Conservation (phyloP, 2,329 filamentous ascomycete species). For the Colletotrichum brevisporum region DNA sequence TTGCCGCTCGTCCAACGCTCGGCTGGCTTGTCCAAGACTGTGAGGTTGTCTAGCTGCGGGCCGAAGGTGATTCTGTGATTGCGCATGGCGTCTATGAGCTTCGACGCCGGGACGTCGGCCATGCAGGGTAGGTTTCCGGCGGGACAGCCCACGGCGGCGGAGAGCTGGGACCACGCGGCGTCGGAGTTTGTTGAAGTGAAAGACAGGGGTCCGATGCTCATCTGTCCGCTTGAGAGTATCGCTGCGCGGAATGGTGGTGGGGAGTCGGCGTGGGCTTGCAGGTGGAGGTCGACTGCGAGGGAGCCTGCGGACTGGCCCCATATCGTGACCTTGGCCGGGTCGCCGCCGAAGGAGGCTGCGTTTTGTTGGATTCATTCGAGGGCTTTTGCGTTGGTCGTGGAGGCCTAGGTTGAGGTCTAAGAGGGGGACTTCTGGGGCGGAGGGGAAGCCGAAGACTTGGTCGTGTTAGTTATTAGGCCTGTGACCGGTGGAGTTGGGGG, state of each 20-base stretch:
- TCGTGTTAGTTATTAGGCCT: neutral
- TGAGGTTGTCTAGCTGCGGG: conserved; percentile 43
- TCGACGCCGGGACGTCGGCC: conserved; percentile 35
- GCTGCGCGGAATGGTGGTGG: conserved; percentile 45
- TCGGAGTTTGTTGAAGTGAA: conserved; percentile 23
- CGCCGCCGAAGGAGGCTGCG: conserved; percentile 48
- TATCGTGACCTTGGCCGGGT: conserved; percentile 49
- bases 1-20: conserved; percentile 43
- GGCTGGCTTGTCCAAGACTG: conserved; percentile 38
- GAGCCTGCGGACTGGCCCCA: conserved; percentile 51
- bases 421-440: conserved; percentile 6
- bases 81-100: conserved; percentile 41
- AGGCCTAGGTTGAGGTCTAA: conserved; percentile 45
- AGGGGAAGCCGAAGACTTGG: conserved; percentile 43
- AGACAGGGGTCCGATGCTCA: conserved; percentile 45
- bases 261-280: conserved; percentile 42
- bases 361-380: conserved; percentile 52
- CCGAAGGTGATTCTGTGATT: conserved; percentile 21
- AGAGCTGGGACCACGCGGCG: conserved; percentile 41
- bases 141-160: conserved; percentile 40
- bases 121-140: conserved; percentile 43
- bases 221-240: conserved; percentile 49
- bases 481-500: neutral
- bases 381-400: conserved; percentile 47
- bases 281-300: conserved; percentile 43